phyloP scores from a whole-genome alignment of 2,329 filamentous ascomycete genomes.

The Emericellopsis cladophorae region DNA sequence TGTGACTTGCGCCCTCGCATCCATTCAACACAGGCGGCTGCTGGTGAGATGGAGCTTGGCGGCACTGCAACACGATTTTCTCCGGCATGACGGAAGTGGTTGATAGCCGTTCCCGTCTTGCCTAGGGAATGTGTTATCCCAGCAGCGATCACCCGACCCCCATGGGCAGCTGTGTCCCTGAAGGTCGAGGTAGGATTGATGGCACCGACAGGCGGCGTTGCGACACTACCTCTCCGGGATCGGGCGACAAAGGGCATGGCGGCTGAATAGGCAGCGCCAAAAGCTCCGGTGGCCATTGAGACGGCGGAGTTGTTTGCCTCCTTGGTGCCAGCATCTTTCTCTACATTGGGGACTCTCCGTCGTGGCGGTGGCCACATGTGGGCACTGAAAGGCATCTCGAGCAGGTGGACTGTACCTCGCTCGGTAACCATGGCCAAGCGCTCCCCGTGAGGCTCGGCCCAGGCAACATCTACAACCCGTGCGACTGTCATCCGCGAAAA shows the following conservation, averaged over 20 bases:
- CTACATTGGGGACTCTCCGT: conserved; percentile 25
- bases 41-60: conserved; percentile 36
- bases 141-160: conserved; percentile 58
- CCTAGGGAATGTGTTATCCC: conserved; percentile 64
- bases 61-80: conserved; percentile 65
- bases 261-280: conserved; percentile 58
- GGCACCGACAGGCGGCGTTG: conserved; percentile 6
- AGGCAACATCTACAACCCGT: conserved; percentile 79
- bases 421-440: conserved; percentile 83
- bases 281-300: conserved; percentile 56
- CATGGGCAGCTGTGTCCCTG: conserved; percentile 52
- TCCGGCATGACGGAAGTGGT: conserved; percentile 58
- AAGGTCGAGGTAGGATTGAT: conserved; percentile 25
- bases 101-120: conserved; percentile 58
- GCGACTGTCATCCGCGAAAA: conserved; percentile 89
- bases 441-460: conserved; percentile 72
- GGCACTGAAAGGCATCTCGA: conserved; percentile 71
- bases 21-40: conserved; percentile 51
- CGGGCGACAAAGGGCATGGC: conserved; percentile 47
- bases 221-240: conserved; percentile 37
- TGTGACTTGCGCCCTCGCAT: conserved; percentile 49
- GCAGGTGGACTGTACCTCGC: conserved; percentile 86
- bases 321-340: conserved; percentile 26
- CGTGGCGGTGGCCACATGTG: conserved; percentile 78
- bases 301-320: conserved; percentile 44